Conservation (phyloP, 73 alveolate genomes). For the Uronychia binucleata region DNA sequence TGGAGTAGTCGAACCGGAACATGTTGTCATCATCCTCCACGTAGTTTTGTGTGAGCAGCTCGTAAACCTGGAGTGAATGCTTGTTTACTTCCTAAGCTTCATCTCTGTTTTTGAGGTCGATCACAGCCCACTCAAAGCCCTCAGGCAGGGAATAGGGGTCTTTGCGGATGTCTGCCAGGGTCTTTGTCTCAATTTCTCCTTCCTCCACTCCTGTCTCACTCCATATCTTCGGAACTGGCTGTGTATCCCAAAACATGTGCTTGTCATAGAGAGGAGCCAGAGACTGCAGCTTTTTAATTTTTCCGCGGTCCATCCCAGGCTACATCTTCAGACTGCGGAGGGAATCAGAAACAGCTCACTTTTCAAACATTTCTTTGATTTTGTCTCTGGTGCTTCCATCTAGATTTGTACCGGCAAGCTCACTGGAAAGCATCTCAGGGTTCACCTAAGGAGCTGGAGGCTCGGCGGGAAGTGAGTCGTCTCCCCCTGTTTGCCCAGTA, state of each 20-base stretch:
- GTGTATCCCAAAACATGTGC: constrained; percentile 93
- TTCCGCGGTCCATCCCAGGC: constrained; percentile 4
- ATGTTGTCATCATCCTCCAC: constrained; percentile 99
- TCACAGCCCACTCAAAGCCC: constrained; percentile 90
- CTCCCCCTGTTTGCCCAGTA: too few relatives aligned
- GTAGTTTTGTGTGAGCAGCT: constrained; percentile 92
- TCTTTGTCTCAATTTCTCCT: constrained; percentile 80
- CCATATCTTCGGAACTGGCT: constrained; percentile 89
- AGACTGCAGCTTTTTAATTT: constrained; percentile 26
- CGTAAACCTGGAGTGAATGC: constrained; percentile 52
- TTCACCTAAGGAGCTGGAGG: too few relatives aligned
- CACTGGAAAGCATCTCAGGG: not conserved
- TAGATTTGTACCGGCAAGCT: not conserved
- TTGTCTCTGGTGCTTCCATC: not conserved
- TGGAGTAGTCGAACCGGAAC: constrained; percentile 97
- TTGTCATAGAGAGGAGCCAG: constrained; percentile 64
- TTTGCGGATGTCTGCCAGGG: constrained; percentile 80
- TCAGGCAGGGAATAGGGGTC: constrained; percentile 88
- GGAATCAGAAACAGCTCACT: not conserved
- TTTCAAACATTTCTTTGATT: not conserved
- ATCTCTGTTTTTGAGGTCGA: constrained; percentile 79
- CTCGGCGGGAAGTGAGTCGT: too few relatives aligned
- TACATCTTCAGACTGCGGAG: not conserved
- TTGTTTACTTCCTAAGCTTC: constrained; percentile 65
- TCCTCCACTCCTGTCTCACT: constrained; percentile 43